A percentile compares a stretch with the other conserved stretches of the same genome.
These are phyloP conservation scores for Hypoxylon sp. DNA, from an alignment of 2,329 filamentous ascomycete species.

Conservation along the genomic window DNA sequence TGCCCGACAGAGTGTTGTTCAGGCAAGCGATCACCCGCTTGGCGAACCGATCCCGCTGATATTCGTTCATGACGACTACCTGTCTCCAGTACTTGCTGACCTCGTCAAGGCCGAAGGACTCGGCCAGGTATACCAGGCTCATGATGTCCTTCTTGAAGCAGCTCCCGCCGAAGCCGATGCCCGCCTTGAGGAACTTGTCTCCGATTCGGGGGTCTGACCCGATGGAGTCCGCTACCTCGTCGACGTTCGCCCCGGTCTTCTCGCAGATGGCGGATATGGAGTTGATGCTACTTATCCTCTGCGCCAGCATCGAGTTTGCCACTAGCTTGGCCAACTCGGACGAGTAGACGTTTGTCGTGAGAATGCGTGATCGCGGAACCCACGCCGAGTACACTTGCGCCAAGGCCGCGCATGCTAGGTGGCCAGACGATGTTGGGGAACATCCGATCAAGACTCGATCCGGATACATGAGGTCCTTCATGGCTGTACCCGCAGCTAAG, in stretches of 20 bases:
- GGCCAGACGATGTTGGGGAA: conserved; percentile 65
- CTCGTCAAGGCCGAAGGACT: conserved; percentile 72
- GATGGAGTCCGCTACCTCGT: conserved; percentile 72
- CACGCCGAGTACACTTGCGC: conserved; percentile 73
- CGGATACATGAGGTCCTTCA: conserved; percentile 73
- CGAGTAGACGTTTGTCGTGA: conserved; percentile 78
- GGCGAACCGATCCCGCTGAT: conserved; percentile 73
- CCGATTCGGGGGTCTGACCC: conserved; percentile 78
- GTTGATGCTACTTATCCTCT: conserved; percentile 83
- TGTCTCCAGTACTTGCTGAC: conserved; percentile 79
- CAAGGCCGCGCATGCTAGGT: conserved; percentile 68
- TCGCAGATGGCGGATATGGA: conserved; percentile 83
- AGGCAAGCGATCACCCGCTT: conserved; percentile 70
- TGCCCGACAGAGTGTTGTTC: conserved; percentile 72
- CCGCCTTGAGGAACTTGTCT: conserved; percentile 74
- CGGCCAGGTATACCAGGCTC: conserved; percentile 76
- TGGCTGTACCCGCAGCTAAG: conserved; percentile 78
- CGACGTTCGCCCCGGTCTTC: conserved; percentile 76
- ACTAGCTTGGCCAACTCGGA: conserved; percentile 82
- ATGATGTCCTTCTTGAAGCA: conserved; percentile 86
- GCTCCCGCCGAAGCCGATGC: conserved; percentile 79
- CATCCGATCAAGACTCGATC: conserved; percentile 81
- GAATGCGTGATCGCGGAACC: conserved; percentile 72
- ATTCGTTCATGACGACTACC: conserved; percentile 80
- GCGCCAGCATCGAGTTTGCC: conserved; percentile 81